Conservation (phyloP, 257 asterid species). For the Pogostemon cablin region DNA sequence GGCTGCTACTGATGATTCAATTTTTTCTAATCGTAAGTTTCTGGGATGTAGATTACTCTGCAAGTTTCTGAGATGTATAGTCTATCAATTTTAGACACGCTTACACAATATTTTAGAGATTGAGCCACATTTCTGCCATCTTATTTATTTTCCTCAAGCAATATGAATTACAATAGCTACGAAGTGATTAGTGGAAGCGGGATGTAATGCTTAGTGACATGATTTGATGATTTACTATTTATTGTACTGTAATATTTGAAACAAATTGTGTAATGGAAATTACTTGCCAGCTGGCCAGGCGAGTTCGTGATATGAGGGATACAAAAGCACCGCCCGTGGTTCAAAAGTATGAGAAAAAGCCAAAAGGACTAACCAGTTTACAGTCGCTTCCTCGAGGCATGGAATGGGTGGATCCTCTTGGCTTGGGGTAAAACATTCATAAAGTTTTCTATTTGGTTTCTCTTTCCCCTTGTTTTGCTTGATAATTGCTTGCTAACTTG, state of each 20-base stretch:
- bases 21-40: slow-evolving; percentile 12
- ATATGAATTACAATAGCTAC: slow-evolving; percentile 18
- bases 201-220: slow-evolving; percentile 26
- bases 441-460: slow-evolving; percentile 11
- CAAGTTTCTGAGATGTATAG: slow-evolving; percentile 20
- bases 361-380: slow-evolving; percentile 69
- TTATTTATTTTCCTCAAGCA: slow-evolving; percentile 15
- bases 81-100: slow-evolving; percentile 7
- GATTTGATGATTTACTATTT: slow-evolving; percentile 14
- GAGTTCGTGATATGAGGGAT: slow-evolving; percentile 98
- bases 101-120: slow-evolving; percentile 5
- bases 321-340: slow-evolving; percentile 65
- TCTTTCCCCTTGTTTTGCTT: slow-evolving; percentile 20
- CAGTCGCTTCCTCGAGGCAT: slow-evolving; percentile 98
- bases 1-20: slow-evolving; percentile 19
- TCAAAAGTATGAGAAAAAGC: slow-evolving; percentile 63
- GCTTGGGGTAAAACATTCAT: slow-evolving; percentile 73
- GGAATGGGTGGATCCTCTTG: slow-evolving; percentile 99
- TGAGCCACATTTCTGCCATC: neutral
- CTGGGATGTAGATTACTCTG: neutral
- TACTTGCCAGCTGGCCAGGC: slow-evolving; percentile 73
- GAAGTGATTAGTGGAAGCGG: neutral
- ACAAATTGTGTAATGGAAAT: slow-evolving; percentile 30
- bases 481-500: slow-evolving; percentile 30
- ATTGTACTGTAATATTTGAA: slow-evolving; percentile 9